A percentile compares a stretch with the other conserved stretches of the same genome.
Evolutionary conservation across 2,329 filamentous ascomycete species (phyloP).

Genomic region (Penicillium sp.): DNA sequence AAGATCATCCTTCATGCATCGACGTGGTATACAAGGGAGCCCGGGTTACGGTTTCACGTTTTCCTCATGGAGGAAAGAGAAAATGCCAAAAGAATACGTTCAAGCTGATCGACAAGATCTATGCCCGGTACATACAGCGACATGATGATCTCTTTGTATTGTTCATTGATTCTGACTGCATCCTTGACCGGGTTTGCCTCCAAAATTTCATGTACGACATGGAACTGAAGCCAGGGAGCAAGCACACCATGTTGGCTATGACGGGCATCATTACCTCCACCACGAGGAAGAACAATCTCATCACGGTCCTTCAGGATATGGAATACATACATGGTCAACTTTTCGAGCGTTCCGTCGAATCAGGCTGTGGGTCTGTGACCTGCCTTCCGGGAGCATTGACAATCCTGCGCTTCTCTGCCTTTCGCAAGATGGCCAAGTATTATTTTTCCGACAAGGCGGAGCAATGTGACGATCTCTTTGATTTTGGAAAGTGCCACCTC

Average conservation of each 20-base stretch:
- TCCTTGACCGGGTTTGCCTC: conserved; percentile 82
- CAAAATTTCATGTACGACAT: conserved; percentile 99
- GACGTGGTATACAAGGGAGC: conserved; percentile 79
- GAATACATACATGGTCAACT: conserved; percentile 97
- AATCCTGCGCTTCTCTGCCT: conserved; percentile 92
- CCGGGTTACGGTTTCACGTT: conserved; percentile 84
- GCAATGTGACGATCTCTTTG: conserved; percentile 91
- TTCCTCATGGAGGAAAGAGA: conserved; percentile 88
- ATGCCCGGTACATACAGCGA: conserved; percentile 75
- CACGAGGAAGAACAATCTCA: conserved; percentile 78
- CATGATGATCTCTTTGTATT: conserved; percentile 93
- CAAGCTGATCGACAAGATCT: conserved; percentile 88
- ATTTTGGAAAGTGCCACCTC: conserved; percentile 91
- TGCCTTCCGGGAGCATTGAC: conserved; percentile 94
- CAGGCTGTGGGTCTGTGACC: conserved; percentile 87
- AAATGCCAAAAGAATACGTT: conserved; percentile 92
- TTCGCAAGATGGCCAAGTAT: conserved; percentile 94
- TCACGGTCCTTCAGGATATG: conserved; percentile 94
- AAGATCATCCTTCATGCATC: conserved; percentile 81
- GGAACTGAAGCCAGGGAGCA: conserved; percentile 91
- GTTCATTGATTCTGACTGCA: conserved; percentile 97
- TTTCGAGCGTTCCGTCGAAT: conserved; percentile 93
- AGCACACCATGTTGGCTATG: conserved; percentile 92
- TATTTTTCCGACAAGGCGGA: conserved; percentile 98
- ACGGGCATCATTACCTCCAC: conserved; percentile 96